A percentile compares a stretch with the other conserved stretches of the same genome.
phyloP scores from a whole-genome alignment of 2,329 filamentous ascomycete species.

The Aureobasidium sp. region DNA sequence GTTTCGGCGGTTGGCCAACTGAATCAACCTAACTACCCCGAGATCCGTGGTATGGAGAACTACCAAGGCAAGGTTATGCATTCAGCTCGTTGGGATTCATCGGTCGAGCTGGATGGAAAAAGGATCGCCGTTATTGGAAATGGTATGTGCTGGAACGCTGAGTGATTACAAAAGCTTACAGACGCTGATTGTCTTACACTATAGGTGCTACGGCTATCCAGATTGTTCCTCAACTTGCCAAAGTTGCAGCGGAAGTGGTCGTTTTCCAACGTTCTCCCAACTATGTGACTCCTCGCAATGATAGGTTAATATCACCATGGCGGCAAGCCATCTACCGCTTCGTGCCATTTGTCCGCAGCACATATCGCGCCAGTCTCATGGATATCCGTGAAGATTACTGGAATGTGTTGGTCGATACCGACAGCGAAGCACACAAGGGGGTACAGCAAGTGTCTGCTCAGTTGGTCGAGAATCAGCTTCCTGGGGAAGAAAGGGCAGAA shows the following conservation, averaged over 20 bases:
- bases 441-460: too few species aligned
- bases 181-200: background rate
- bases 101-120: slow-evolving; percentile 59
- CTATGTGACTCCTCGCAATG: slow-evolving; percentile 62
- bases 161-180: too few species aligned
- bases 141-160: slow-evolving; percentile 38
- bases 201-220: slow-evolving; percentile 63
- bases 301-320: slow-evolving; percentile 50
- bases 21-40: slow-evolving; percentile 58
- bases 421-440: too few species aligned
- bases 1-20: slow-evolving; percentile 66
- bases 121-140: slow-evolving; percentile 67
- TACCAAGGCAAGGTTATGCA: slow-evolving; percentile 63
- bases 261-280: slow-evolving; percentile 67
- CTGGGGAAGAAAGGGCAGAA: slow-evolving; percentile 59
- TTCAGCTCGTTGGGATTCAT: slow-evolving; percentile 67
- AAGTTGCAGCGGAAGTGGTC: slow-evolving; percentile 54
- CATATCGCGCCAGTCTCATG: too few species aligned
- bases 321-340: slow-evolving; percentile 47
- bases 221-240: slow-evolving; percentile 63
- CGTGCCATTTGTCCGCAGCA: slow-evolving; percentile 53
- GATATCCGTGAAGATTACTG: too few species aligned
- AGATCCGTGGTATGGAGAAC: slow-evolving; percentile 52
- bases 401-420: too few species aligned
- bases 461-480: too few species aligned